Evolutionary conservation across 192 early-diverging fungal species (phyloP).

Genomic region (Coemansia furcata): DNA sequence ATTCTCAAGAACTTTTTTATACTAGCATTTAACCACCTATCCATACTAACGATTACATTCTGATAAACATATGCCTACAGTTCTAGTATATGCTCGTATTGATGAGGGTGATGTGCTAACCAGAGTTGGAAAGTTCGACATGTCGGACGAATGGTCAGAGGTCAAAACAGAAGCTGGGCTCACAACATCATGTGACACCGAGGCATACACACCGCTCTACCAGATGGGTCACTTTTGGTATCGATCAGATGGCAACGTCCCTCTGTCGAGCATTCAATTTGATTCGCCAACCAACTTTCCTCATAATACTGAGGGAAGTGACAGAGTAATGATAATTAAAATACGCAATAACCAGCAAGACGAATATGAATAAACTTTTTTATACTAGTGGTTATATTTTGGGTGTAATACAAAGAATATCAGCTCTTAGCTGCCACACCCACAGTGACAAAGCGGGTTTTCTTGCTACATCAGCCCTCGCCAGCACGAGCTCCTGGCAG

Average conservation of each 20-base stretch:
- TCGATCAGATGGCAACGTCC: neutral
- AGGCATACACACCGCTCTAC: too few relatives aligned
- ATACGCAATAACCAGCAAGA: neutral
- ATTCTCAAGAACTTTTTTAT: too few relatives aligned
- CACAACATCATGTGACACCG: too few relatives aligned
- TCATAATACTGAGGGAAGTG: neutral
- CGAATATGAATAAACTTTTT: neutral
- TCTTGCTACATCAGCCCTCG: constrained; percentile 14
- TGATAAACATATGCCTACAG: neutral
- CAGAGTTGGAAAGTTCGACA: neutral
- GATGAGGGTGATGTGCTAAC: neutral
- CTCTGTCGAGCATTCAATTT: neutral
- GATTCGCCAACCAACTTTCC: neutral
- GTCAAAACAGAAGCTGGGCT: neutral
- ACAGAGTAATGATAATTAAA: neutral
- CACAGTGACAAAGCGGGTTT: constrained; percentile 30
- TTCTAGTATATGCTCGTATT: neutral
- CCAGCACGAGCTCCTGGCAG: constrained; percentile 15
- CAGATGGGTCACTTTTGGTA: too few relatives aligned
- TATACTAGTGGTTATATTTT: neutral
- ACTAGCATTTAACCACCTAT: too few relatives aligned
- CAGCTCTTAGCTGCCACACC: constrained; percentile 25
- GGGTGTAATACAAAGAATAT: neutral
- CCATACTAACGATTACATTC: too few relatives aligned
- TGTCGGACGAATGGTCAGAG: neutral